These are phyloP conservation scores for Mucuna pruriens DNA, from an alignment of 306 rosid genomes.

Conservation along the genomic window DNA sequence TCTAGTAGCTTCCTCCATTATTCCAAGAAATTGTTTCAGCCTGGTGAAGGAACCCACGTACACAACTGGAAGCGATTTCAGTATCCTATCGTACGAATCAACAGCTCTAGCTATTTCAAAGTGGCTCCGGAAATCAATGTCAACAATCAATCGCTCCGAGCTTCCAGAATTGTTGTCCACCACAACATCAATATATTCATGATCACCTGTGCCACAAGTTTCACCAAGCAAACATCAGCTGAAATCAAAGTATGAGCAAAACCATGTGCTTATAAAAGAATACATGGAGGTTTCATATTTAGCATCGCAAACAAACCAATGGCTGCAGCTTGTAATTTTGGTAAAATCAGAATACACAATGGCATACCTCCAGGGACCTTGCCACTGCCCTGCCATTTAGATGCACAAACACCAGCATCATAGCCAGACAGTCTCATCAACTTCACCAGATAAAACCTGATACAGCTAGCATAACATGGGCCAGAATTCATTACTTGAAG, in stretches of 20 bases:
- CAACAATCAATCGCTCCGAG: constrained; percentile 80
- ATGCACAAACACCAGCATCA: constrained; percentile 85
- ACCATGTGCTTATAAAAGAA: background rate
- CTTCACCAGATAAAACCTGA: constrained; percentile 82
- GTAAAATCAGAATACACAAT: background rate
- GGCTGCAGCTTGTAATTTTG: background rate
- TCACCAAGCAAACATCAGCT: constrained; percentile 30
- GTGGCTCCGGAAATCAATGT: constrained; percentile 92
- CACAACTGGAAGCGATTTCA: constrained; percentile 81
- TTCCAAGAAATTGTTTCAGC: constrained; percentile 73
- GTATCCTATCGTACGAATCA: constrained; percentile 75
- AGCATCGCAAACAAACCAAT: constrained; percentile 1
- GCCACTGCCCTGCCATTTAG: constrained; percentile 91
- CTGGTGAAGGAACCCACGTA: constrained; percentile 81
- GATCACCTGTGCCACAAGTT: constrained; percentile 69
- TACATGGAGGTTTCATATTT: background rate
- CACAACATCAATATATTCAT: constrained; percentile 88
- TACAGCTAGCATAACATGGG: constrained; percentile 84
- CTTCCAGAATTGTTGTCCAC: constrained; percentile 55
- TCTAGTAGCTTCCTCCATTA: constrained; percentile 90
- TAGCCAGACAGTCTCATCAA: constrained; percentile 79
- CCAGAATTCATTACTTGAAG: constrained; percentile 62
- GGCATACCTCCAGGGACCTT: constrained; percentile 96
- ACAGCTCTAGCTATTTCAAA: constrained; percentile 99
- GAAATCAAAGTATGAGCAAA: background rate